phyloP scores from a whole-genome alignment of 2,329 filamentous ascomycete species.

The Didymella exigua region DNA sequence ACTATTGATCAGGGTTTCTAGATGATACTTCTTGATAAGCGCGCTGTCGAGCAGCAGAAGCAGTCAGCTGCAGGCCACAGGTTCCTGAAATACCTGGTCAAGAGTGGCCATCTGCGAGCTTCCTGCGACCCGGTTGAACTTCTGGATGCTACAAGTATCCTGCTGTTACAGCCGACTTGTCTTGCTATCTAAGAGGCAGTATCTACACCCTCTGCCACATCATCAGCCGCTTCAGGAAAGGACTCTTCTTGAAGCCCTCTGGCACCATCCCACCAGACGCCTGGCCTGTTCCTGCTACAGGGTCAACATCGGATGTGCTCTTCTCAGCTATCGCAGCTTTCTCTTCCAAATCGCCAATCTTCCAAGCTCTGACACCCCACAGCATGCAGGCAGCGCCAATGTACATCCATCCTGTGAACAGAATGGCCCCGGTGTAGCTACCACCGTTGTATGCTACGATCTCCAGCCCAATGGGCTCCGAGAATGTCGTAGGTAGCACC shows the following conservation, averaged over 20 bases:
- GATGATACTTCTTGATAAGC: too few species aligned
- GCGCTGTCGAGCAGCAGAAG: too few species aligned
- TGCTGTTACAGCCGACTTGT: too few species aligned
- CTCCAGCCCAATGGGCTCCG: constrained; percentile 61
- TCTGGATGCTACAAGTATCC: too few species aligned
- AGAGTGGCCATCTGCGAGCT: too few species aligned
- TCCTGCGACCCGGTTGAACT: too few species aligned
- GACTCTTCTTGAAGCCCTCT: constrained; percentile 25
- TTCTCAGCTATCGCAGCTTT: constrained; percentile 42
- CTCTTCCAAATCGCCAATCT: constrained; percentile 60
- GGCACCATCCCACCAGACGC: neutral
- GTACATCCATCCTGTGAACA: constrained; percentile 68
- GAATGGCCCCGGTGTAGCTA: constrained; percentile 62
- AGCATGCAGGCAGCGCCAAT: constrained; percentile 60
- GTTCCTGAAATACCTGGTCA: too few species aligned
- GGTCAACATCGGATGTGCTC: constrained; percentile 31
- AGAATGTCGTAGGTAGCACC: constrained; percentile 71
- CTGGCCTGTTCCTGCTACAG: constrained; percentile 12
- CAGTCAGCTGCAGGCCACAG: too few species aligned
- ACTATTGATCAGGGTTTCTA: too few species aligned
- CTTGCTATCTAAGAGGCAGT: too few species aligned
- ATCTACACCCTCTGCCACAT: constrained; percentile 40
- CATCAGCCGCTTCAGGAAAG: constrained; percentile 39
- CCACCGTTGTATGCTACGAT: constrained; percentile 57
- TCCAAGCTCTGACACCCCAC: constrained; percentile 65